Percentiles rank a stretch among this genome's conserved stretches.
Conservation (phyloP, 148 eudicot species). For the Nepenthes mirabilis region DNA sequence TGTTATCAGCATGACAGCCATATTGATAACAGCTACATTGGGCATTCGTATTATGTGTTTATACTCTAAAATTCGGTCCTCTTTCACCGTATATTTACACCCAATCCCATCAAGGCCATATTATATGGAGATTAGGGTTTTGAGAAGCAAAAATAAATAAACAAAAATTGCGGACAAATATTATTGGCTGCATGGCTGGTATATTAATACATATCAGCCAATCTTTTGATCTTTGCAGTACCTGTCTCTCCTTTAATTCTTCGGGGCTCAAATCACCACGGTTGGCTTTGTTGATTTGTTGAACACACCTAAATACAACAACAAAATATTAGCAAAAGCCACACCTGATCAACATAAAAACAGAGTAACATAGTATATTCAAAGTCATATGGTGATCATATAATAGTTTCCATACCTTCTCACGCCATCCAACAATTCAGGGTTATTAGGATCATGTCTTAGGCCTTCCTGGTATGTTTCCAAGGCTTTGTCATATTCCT, state of each 20-base stretch:
- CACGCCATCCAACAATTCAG: constrained; percentile 75
- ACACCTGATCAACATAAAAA: background rate
- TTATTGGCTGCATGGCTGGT: too few relatives aligned
- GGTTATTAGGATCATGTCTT: constrained; percentile 67
- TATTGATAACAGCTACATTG: too few relatives aligned
- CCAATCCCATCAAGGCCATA: too few relatives aligned
- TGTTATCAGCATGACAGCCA: too few relatives aligned
- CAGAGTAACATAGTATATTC: background rate
- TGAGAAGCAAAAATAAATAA: too few relatives aligned
- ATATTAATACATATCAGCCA: too few relatives aligned
- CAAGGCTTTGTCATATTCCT: constrained; percentile 85
- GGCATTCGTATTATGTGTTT: too few relatives aligned
- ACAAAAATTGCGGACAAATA: too few relatives aligned
- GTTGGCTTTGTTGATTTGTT: constrained; percentile 78
- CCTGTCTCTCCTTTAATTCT: constrained; percentile 98
- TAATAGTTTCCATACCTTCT: constrained; percentile 34
- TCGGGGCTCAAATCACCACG: constrained; percentile 91
- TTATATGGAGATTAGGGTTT: too few relatives aligned
- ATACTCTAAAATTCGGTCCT: too few relatives aligned
- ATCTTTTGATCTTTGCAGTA: background rate
- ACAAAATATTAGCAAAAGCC: background rate
- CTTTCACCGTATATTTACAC: too few relatives aligned
- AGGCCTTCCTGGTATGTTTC: constrained; percentile 92
- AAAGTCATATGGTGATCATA: background rate
- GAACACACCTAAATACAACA: constrained; percentile 46